Percentiles rank a stretch among this genome's conserved stretches.
phyloP scores from a whole-genome alignment of 2,329 filamentous ascomycete species.

The Scedosporium boydii region DNA sequence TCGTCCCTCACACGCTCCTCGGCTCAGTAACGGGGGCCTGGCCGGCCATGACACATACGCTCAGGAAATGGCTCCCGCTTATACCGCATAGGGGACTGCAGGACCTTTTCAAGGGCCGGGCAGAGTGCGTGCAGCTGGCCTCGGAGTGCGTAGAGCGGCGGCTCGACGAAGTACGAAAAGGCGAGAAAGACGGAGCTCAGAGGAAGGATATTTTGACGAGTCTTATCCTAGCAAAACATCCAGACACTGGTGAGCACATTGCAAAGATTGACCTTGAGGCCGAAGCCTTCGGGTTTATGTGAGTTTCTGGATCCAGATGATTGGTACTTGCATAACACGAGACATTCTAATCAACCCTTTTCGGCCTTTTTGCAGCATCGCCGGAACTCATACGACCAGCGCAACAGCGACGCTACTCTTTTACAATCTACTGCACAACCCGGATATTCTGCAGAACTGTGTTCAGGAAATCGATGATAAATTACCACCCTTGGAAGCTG shows the following conservation, averaged over 20 bases:
- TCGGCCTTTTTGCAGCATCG: no score
- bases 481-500: no score
- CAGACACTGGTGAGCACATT: constrained; percentile 22
- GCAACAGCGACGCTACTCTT: no score
- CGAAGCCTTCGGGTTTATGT: constrained; percentile 27
- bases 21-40: constrained; percentile 19
- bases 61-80: constrained; percentile 17
- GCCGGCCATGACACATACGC: constrained; percentile 14
- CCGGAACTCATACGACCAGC: no score
- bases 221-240: constrained; percentile 24
- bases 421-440: no score
- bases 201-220: constrained; percentile 23
- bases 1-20: constrained; percentile 22
- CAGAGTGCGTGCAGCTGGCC: constrained; percentile 10
- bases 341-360: no score
- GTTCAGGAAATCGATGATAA: no score
- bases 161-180: constrained; percentile 6
- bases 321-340: no score
- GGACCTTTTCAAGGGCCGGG: constrained; percentile 15
- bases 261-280: constrained; percentile 20
- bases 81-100: constrained; percentile 14
- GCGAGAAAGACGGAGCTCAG: constrained; percentile 7
- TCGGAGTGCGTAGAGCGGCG: constrained; percentile 12
- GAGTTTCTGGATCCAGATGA: constrained; percentile 5
- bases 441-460: no score